These are phyloP conservation scores for Colletotrichum sp. DNA, from an alignment of 2,329 filamentous ascomycete species.

Conservation along the genomic window DNA sequence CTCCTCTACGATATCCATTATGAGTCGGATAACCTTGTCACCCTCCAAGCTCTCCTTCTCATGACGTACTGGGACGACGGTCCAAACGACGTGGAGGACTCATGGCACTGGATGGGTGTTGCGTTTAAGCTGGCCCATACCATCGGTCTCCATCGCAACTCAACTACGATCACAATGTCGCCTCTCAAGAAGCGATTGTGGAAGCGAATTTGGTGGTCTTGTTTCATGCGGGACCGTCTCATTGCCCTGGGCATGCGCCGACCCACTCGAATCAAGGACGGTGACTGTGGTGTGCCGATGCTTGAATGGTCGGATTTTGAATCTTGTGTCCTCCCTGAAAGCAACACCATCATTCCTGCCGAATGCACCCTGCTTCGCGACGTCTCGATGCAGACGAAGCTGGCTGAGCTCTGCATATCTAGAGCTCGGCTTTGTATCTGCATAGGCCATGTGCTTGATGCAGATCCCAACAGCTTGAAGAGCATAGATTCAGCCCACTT, in stretches of 20 bases:
- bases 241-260: constrained; percentile 93
- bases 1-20: constrained; percentile 95
- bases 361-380: constrained; percentile 77
- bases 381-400: constrained; percentile 72
- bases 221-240: constrained; percentile 91
- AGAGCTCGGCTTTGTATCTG: constrained; percentile 89
- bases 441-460: constrained; percentile 86
- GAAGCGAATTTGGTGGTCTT: constrained; percentile 98
- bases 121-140: constrained; percentile 92
- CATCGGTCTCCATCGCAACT: constrained; percentile 89
- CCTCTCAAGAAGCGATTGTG: constrained; percentile 78
- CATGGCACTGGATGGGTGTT: constrained; percentile 99
- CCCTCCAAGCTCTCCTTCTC: constrained; percentile 86
- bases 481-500: constrained; percentile 81
- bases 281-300: constrained; percentile 94
- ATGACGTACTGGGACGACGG: constrained; percentile 99
- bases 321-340: constrained; percentile 69
- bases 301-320: constrained; percentile 86
- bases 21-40: constrained; percentile 84
- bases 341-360: constrained; percentile 69
- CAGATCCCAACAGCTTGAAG: constrained; percentile 87
- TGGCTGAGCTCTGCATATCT: constrained; percentile 88
- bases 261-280: constrained; percentile 88
- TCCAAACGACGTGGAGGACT: constrained; percentile 95
- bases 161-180: constrained; percentile 76